Percentiles rank a stretch among this genome's conserved stretches.
These are phyloP conservation scores for Trichoderma sp. DNA, from an alignment of 2,329 filamentous ascomycete species.

Conservation along the genomic window DNA sequence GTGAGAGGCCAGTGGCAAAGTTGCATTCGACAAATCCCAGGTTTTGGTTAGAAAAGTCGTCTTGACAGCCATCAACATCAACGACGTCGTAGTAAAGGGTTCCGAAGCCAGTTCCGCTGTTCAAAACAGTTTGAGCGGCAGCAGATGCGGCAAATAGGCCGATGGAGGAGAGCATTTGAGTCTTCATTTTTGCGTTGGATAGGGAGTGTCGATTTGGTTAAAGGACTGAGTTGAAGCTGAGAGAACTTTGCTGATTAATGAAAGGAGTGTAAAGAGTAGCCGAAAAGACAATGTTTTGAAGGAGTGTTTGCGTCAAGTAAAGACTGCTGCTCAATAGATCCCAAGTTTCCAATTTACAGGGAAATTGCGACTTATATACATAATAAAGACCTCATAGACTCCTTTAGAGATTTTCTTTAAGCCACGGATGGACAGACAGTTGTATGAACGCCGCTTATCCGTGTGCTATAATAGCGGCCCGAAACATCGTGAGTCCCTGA, in stretches of 20 bases:
- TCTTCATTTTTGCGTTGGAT: slow-evolving; percentile 4
- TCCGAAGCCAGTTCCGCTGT: slow-evolving; percentile 24
- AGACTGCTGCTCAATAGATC: neutral
- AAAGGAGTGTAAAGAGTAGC: neutral
- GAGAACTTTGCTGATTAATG: neutral
- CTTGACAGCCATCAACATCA: slow-evolving; percentile 7
- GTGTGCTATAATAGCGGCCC: neutral
- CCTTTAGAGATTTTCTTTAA: neutral
- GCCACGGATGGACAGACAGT: neutral
- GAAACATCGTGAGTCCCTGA: slow-evolving; percentile 1
- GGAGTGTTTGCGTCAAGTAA: neutral
- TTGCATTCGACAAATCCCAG: slow-evolving; percentile 23
- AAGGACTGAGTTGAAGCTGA: neutral
- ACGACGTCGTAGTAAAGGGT: slow-evolving; percentile 27
- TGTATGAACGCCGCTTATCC: neutral
- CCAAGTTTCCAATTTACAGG: neutral
- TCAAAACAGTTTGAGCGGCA: slow-evolving; percentile 12
- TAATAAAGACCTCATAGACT: neutral
- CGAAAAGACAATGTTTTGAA: neutral
- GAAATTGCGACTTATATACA: neutral
- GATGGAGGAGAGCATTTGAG: neutral
- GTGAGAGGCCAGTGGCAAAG: neutral
- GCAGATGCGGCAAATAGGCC: slow-evolving; percentile 3
- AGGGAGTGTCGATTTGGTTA: neutral
- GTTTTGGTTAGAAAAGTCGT: slow-evolving; percentile 15